phyloP scores from a whole-genome alignment of 2,329 filamentous ascomycete species.

The Fusarium continuum region DNA sequence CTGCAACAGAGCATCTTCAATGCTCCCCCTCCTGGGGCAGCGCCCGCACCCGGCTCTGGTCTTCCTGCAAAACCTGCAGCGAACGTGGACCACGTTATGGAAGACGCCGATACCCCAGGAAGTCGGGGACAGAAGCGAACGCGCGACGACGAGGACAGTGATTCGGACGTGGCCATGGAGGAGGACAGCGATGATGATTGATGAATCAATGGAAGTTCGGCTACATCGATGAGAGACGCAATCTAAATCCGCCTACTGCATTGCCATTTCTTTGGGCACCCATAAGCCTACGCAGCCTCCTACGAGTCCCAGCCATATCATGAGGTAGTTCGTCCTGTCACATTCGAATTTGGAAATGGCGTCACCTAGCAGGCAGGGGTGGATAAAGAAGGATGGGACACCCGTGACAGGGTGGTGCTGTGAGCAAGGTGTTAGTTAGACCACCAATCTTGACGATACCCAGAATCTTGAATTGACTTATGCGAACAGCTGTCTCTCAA shows the following conservation, averaged over 20 bases:
- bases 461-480: conserved; percentile 45
- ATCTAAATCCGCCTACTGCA: conserved; percentile 42
- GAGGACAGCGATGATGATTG: conserved; percentile 78
- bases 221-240: conserved; percentile 28
- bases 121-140: conserved; percentile 74
- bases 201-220: conserved; percentile 38
- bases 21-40: conserved; percentile 64
- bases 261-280: conserved; percentile 75
- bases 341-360: conserved; percentile 76
- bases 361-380: conserved; percentile 89
- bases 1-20: conserved; percentile 84
- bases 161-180: conserved; percentile 74
- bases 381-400: conserved; percentile 85
- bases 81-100: conserved; percentile 57
- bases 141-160: conserved; percentile 72
- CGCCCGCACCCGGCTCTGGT: conserved; percentile 52
- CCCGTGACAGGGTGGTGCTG: conserved; percentile 86
- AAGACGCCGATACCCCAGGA: conserved; percentile 63
- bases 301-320: conserved; percentile 89
- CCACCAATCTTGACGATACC: conserved; percentile 45
- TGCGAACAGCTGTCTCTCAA: conserved; percentile 39
- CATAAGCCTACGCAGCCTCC: conserved; percentile 82
- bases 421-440: conserved; percentile 52
- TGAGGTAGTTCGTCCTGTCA: conserved; percentile 75
- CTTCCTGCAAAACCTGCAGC: conserved; percentile 60